These are phyloP conservation scores for Cladosporium sphaerospermum DNA, from an alignment of 2,329 filamentous ascomycete genomes.

Conservation along the genomic window DNA sequence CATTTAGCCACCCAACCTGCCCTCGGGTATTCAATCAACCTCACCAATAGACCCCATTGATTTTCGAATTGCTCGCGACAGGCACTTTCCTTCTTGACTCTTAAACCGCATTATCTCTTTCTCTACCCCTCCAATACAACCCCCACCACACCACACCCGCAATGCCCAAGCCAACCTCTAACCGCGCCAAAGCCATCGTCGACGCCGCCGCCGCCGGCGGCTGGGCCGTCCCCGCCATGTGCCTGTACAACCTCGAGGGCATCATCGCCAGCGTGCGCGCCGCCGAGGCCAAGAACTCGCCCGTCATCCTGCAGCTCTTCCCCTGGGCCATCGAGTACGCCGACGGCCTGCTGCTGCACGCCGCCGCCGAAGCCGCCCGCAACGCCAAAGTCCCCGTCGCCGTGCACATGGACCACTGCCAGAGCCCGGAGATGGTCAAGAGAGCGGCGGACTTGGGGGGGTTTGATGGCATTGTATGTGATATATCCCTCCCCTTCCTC, in stretches of 20 bases:
- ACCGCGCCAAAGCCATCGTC: slow-evolving; percentile 12
- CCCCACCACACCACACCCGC: background rate
- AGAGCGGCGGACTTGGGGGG: slow-evolving; percentile 19
- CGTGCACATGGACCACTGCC: slow-evolving; percentile 28
- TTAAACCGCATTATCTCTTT: too few relatives aligned
- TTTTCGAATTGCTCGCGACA: too few relatives aligned
- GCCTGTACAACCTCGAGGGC: slow-evolving; percentile 21
- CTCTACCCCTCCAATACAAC: background rate
- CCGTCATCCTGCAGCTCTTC: slow-evolving; percentile 25
- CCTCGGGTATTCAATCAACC: too few relatives aligned
- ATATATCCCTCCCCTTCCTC: too few relatives aligned
- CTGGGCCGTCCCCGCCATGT: slow-evolving; percentile 11
- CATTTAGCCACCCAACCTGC: too few relatives aligned
- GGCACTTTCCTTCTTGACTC: too few relatives aligned
- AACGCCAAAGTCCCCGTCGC: slow-evolving; percentile 23
- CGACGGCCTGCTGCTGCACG: slow-evolving; percentile 22
- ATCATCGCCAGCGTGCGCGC: slow-evolving; percentile 25
- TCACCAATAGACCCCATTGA: too few relatives aligned
- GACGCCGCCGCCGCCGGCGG: slow-evolving; percentile 10
- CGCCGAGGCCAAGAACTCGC: slow-evolving; percentile 25
- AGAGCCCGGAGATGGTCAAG: slow-evolving; percentile 20
- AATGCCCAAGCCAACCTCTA: slow-evolving; percentile 8
- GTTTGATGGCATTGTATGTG: slow-evolving; percentile 24
- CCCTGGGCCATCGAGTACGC: slow-evolving; percentile 25
- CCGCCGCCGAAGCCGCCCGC: slow-evolving; percentile 21